A percentile compares a stretch with the other conserved stretches of the same genome.
Conservation (phyloP, 768 basidiomycete genomes). For the Mycena capillaripes region DNA sequence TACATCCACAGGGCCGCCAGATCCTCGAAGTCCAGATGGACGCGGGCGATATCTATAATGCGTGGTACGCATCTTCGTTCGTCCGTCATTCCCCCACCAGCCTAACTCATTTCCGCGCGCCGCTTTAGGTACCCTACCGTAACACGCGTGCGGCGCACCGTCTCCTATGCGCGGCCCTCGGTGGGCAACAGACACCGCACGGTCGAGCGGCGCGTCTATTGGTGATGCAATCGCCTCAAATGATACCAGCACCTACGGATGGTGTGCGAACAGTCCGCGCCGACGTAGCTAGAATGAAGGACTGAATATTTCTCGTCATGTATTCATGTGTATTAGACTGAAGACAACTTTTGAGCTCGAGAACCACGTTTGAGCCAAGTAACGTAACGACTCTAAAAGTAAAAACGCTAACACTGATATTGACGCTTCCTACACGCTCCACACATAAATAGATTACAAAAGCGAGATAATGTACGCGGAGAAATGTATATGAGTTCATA, state of each 20-base stretch:
- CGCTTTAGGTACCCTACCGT: constrained; percentile 89
- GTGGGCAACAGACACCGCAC: constrained; percentile 62
- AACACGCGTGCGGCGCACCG: constrained; percentile 81
- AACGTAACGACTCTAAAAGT: neutral
- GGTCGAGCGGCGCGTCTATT: constrained; percentile 83
- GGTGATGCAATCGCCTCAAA: constrained; percentile 58
- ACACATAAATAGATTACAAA: too few species aligned
- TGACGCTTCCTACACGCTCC: too few species aligned
- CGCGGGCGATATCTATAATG: constrained; percentile 73
- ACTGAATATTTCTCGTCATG: neutral
- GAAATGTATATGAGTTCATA: neutral
- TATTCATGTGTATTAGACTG: too few species aligned
- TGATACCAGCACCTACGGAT: neutral
- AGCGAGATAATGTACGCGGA: too few species aligned
- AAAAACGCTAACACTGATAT: too few species aligned
- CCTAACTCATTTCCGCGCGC: neutral
- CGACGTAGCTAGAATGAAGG: neutral
- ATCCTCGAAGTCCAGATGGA: constrained; percentile 88
- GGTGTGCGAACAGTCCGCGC: constrained; percentile 5
- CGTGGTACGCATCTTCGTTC: constrained; percentile 60
- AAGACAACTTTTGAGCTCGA: too few species aligned
- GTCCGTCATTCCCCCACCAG: neutral
- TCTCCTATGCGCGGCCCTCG: constrained; percentile 69
- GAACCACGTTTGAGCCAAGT: too few species aligned
- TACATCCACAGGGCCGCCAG: constrained; percentile 75